These are phyloP conservation scores for Neurospora sp. DNA, from an alignment of 2,329 filamentous ascomycete genomes.

Conservation along the genomic window DNA sequence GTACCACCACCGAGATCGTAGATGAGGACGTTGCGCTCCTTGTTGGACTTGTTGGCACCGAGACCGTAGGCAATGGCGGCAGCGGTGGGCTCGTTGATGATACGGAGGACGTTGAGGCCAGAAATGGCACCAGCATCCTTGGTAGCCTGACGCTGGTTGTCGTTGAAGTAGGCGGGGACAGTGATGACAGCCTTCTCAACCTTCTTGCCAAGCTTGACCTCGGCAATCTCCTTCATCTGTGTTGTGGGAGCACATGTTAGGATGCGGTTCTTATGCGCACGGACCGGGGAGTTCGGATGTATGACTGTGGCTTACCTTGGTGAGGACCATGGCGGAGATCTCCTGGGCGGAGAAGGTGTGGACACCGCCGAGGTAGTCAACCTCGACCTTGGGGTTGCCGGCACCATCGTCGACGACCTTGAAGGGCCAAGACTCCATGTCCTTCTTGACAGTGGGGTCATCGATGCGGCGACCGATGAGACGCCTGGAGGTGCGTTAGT, in stretches of 20 bases:
- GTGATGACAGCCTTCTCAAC: slow-evolving; percentile 99
- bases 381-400: slow-evolving; percentile 84
- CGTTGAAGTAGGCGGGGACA: slow-evolving; percentile 99
- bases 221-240: slow-evolving; percentile 98
- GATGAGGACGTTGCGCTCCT: slow-evolving; percentile 98
- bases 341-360: slow-evolving; percentile 98
- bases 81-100: slow-evolving; percentile 99
- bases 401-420: slow-evolving; percentile 79
- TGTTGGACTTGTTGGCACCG: slow-evolving; percentile 85
- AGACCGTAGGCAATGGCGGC: slow-evolving; percentile 98
- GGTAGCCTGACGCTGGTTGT: slow-evolving; percentile 99
- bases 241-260: slow-evolving; percentile 7
- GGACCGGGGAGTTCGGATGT: neutral
- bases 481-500: slow-evolving; percentile 52
- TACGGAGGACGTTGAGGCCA: slow-evolving; percentile 96
- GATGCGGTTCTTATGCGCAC: neutral
- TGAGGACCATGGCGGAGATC: slow-evolving; percentile 97
- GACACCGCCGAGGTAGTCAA: slow-evolving; percentile 88
- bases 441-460: slow-evolving; percentile 96
- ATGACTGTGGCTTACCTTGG: slow-evolving; percentile 59
- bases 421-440: slow-evolving; percentile 98
- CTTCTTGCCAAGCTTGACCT: slow-evolving; percentile 97
- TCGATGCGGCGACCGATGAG: slow-evolving; percentile 94
- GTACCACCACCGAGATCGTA: slow-evolving; percentile 99
- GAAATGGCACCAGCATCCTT: slow-evolving; percentile 98